Percentiles rank a stretch among this genome's conserved stretches.
These are phyloP conservation scores for Yarrowia osloensis DNA, from an alignment of 805 yeast species.

Conservation along the genomic window DNA sequence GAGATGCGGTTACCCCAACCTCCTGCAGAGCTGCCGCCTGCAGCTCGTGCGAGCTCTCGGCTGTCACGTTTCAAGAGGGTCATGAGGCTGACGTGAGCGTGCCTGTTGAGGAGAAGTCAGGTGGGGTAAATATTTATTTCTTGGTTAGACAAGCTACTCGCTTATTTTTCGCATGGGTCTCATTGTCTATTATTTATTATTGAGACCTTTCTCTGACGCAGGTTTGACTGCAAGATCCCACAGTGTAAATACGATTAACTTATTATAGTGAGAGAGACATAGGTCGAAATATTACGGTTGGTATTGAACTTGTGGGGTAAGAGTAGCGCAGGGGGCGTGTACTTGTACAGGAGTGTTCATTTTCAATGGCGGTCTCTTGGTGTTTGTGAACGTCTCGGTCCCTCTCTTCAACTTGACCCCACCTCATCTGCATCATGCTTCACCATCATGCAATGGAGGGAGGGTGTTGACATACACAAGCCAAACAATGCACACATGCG, in stretches of 20 bases:
- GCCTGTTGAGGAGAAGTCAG: neutral
- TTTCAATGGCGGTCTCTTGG: no score
- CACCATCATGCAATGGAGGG: neutral
- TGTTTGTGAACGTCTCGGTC: no score
- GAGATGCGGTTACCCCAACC: neutral
- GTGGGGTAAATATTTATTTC: neutral
- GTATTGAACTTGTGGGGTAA: no score
- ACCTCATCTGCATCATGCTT: neutral
- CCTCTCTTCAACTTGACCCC: no score
- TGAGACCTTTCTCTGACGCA: neutral
- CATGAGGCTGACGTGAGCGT: neutral
- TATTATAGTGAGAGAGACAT: no score
- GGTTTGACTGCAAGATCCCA: neutral
- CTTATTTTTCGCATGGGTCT: neutral
- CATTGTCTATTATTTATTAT: neutral
- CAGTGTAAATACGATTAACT: neutral
- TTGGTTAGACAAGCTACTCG: conserved; percentile 6
- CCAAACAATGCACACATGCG: neutral
- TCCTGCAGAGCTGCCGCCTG: neutral
- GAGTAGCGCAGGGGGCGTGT: no score
- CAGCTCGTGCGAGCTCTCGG: neutral
- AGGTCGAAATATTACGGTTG: no score
- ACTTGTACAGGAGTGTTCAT: no score
- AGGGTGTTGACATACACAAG: neutral
- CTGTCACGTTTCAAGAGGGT: conserved; percentile 2